Evolutionary conservation across 352 stramenopile species (phyloP), one percentile per base, ranked within the genome.

Genomic region (Phytophthora nicotianae): DNA sequence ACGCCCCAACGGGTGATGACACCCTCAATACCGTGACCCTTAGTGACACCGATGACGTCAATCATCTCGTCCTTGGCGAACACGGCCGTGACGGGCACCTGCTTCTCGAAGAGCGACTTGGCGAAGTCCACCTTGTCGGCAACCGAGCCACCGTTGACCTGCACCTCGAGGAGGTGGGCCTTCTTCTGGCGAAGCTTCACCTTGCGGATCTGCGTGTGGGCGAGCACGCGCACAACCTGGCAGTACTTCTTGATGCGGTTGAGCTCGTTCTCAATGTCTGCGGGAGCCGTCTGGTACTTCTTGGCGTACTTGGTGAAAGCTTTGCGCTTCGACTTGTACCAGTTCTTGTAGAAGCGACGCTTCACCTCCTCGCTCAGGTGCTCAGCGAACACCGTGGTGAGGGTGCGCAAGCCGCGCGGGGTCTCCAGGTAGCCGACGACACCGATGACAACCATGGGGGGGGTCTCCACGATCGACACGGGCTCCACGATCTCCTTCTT

Each of bases 261-360:
- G 50, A 99, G 86, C 87, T 99, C 97, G 67, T 97, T 94, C 70
- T 98, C 95, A 68, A 99, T 97, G 65, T 97, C 88, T 8, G 77
- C 79, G 41, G 81, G 83, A 58, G 86, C 88, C 43, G 97, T 97
- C 59, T 96, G 86, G 91, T 98, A 99, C 87, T 99, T 99, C 88
- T 99, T 99, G 61, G 97, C 96, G 85, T 99, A 99, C 88, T 99
- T 99, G 83, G 97, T 99, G 91, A 99, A 99, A 56, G 98, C 98
- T 97, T 99, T 99, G 62, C 98, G 97, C 97, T 99, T 99, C 75
- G 85, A 96, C 72, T 97, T 97, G 89, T 99, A 99, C 98, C 98
- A 99, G 95, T 99, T 99, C 97, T 99, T 99, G 97, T 99, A 99
- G 83, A 99, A 98, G 74, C 98, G 95, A 89, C 97, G 96, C 94